These are phyloP conservation scores for Nyssa sinensis DNA, from an alignment of 148 eudicot genomes.

Conservation along the genomic window DNA sequence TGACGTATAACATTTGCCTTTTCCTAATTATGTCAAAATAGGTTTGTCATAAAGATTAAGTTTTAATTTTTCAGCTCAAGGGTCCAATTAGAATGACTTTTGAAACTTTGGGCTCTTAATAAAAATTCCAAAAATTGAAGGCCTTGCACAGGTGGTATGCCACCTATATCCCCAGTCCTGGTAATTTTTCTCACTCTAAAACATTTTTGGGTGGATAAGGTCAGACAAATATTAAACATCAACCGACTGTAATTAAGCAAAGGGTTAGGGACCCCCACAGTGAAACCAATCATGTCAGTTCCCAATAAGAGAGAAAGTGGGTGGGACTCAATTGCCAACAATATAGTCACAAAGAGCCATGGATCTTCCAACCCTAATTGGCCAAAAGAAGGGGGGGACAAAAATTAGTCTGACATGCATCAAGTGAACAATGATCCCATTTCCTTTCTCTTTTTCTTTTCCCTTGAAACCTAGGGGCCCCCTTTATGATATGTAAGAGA, in stretches of 20 bases:
- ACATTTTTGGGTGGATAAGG: too few species aligned
- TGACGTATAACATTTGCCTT: too few species aligned
- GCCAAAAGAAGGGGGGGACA: not conserved
- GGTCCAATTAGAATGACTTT: too few species aligned
- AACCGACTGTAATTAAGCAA: not conserved
- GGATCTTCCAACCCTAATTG: not conserved
- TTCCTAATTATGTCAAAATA: too few species aligned
- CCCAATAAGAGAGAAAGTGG: constrained; percentile 3
- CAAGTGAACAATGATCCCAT: not conserved
- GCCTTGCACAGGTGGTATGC: too few species aligned
- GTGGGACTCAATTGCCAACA: constrained; percentile 1
- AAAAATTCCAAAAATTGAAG: too few species aligned
- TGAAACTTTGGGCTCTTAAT: not conserved
- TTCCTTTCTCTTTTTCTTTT: not conserved
- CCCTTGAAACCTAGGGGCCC: not conserved
- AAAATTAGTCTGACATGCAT: too few species aligned
- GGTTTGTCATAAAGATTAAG: too few species aligned
- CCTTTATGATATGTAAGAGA: not conserved
- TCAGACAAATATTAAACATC: not conserved
- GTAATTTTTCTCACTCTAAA: too few species aligned
- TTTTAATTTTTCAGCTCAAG: too few species aligned
- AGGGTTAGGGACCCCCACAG: not conserved
- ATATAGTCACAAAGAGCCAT: not conserved
- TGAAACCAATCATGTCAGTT: not conserved
- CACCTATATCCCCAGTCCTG: too few species aligned